phyloP scores from a whole-genome alignment of 1,284 basidiomycete species.

The Butyriboletus appendiculatus region DNA sequence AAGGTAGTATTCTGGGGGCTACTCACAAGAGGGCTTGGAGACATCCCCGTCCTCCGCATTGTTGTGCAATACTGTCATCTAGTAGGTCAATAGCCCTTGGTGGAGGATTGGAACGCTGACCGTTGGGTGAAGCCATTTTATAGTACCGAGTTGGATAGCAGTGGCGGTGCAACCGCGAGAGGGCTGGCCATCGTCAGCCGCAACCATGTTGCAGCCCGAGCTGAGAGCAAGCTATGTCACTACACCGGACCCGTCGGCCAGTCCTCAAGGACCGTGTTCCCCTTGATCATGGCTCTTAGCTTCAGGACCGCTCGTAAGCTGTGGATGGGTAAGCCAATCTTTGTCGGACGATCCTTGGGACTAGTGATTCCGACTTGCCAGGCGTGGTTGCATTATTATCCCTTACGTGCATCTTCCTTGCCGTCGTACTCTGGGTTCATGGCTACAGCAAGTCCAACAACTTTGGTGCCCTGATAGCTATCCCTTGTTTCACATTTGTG shows the following conservation, averaged over 20 bases:
- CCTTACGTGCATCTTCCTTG: slow-evolving; percentile 28
- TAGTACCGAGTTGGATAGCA: not conserved
- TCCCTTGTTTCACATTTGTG: slow-evolving; percentile 27
- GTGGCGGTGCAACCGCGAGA: slow-evolving; percentile 21
- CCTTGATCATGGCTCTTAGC: slow-evolving; percentile 27
- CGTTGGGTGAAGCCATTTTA: slow-evolving; percentile 15
- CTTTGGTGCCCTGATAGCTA: slow-evolving; percentile 33
- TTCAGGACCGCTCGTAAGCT: slow-evolving; percentile 33
- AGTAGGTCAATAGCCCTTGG: not conserved
- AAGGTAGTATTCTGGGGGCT: not conserved
- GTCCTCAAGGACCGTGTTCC: not conserved
- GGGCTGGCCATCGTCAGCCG: slow-evolving; percentile 13
- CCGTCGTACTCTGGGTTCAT: slow-evolving; percentile 31
- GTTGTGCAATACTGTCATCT: slow-evolving; percentile 5
- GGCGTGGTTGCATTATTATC: slow-evolving; percentile 33
- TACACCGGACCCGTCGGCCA: not conserved
- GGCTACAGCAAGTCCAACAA: slow-evolving; percentile 31
- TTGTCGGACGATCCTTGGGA: not conserved
- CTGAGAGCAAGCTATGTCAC: not conserved
- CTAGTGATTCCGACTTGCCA: slow-evolving; percentile 9
- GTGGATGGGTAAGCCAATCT: slow-evolving; percentile 32
- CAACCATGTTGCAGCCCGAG: slow-evolving; percentile 2
- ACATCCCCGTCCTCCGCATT: slow-evolving; percentile 4
- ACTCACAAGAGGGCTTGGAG: slow-evolving; percentile 20
- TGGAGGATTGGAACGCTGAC: slow-evolving; percentile 2